A percentile compares a stretch with the other conserved stretches of the same genome.
Conservation (phyloP, 1,284 basidiomycete species). For the Moesziomyces antarcticus region DNA sequence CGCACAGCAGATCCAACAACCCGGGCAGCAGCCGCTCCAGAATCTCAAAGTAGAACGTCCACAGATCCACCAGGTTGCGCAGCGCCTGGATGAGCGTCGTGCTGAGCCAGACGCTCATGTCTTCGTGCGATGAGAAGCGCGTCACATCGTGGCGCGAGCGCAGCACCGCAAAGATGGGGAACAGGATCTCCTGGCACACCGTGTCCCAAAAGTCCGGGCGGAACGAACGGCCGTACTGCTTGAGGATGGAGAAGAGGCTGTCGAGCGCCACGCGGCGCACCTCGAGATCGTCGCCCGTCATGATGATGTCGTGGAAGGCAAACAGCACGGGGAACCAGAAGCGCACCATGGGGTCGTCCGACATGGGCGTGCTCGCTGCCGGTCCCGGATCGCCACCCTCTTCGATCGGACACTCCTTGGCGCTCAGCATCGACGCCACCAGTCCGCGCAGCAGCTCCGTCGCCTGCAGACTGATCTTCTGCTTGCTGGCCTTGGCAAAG, state of each 20-base stretch:
- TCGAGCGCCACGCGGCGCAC: conserved; percentile 87
- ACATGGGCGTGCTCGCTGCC: conserved; percentile 47
- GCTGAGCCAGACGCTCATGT: conserved; percentile 99
- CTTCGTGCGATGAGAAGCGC: conserved; percentile 93
- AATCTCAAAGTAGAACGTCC: conserved; percentile 94
- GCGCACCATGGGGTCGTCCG: conserved; percentile 61
- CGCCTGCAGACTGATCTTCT: conserved; percentile 94
- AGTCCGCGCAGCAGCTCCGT: conserved; percentile 91
- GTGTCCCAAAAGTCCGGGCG: conserved; percentile 96
- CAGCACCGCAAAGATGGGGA: conserved; percentile 97
- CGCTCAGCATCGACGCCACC: conserved; percentile 83
- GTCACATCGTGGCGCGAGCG: conserved; percentile 84
- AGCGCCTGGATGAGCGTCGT: conserved; percentile 99
- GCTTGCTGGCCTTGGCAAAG: conserved; percentile 98
- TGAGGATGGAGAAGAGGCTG: conserved; percentile 92
- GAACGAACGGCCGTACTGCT: conserved; percentile 87
- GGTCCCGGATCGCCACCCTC: conserved; percentile 52
- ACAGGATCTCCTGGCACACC: conserved; percentile 94
- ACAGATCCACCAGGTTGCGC: conserved; percentile 93
- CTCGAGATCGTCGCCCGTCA: conserved; percentile 99
- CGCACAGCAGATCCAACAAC: conserved; percentile 88
- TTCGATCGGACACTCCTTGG: conserved; percentile 54
- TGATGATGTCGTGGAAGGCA: conserved; percentile 98
- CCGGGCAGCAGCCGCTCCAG: conserved; percentile 90
- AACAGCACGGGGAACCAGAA: conserved; percentile 98